Evolutionary conservation across 768 basidiomycete species (phyloP).

Genomic region (Boletus patriciae): DNA sequence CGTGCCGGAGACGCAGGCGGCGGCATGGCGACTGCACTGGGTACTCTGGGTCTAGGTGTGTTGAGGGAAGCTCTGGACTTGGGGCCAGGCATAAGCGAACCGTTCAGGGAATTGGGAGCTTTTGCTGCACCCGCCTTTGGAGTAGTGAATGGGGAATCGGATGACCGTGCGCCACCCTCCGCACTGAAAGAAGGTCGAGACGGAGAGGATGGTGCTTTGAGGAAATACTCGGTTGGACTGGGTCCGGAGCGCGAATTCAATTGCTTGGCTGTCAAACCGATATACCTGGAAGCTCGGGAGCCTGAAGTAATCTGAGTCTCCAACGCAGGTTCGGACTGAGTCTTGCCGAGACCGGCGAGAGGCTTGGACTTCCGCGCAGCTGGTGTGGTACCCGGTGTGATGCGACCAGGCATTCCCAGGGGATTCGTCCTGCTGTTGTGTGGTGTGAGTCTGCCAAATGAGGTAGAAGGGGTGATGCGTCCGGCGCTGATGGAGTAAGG

Average conservation of each 20-base stretch:
- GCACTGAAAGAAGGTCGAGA: conserved; percentile 38
- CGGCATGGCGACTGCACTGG: conserved; percentile 78
- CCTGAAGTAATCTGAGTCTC: conserved; percentile 67
- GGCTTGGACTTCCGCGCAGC: conserved; percentile 34
- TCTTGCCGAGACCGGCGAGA: conserved; percentile 31
- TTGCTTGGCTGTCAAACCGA: conserved; percentile 82
- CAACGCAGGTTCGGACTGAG: conserved; percentile 33
- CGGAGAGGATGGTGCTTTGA: conserved; percentile 36
- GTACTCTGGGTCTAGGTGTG: conserved; percentile 65
- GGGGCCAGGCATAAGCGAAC: conserved; percentile 17
- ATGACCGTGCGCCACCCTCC: conserved; percentile 39
- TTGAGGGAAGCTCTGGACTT: conserved; percentile 38
- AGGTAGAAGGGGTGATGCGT: conserved; percentile 58
- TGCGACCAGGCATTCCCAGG: conserved; percentile 41
- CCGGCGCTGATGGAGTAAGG: conserved; percentile 41
- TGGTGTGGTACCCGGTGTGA: conserved; percentile 44
- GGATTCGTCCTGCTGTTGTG: conserved; percentile 29
- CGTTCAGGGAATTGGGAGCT: conserved; percentile 9
- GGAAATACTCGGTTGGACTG: conserved; percentile 19
- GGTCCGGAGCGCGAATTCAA: conserved; percentile 48
- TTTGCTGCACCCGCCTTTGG: conserved; percentile 54
- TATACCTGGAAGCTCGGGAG: conserved; percentile 81
- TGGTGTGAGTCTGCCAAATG: conserved; percentile 44
- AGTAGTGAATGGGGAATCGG: conserved; percentile 62
- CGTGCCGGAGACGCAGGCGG: conserved; percentile 66